Percentiles rank a stretch among this genome's conserved stretches.
Conservation (phyloP, 2,329 filamentous ascomycete species). For the Fusarium musae region DNA sequence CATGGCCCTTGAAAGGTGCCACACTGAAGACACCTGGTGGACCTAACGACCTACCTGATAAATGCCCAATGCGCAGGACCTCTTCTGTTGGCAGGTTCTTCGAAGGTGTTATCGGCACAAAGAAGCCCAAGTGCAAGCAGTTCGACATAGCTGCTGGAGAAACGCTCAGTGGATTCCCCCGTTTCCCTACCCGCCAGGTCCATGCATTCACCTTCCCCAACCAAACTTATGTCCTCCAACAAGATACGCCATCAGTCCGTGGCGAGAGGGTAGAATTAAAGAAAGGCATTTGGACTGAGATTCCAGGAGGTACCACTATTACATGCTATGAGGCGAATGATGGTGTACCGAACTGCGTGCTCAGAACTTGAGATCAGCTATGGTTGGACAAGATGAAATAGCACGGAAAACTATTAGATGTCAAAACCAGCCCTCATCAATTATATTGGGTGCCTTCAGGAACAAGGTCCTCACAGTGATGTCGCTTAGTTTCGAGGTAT, state of each 20-base stretch:
- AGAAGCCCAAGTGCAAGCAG: background rate
- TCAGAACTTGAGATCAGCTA: background rate
- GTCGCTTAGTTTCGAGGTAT: too few species aligned
- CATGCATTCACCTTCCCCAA: background rate
- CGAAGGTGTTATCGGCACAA: too few species aligned
- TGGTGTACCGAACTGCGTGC: background rate
- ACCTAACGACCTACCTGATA: background rate
- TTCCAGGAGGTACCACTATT: background rate
- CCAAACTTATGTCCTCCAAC: background rate
- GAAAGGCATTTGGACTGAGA: background rate
- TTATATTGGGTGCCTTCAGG: background rate
- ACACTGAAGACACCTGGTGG: accelerated
- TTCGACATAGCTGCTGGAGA: background rate
- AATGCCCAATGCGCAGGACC: background rate
- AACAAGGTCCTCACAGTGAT: background rate
- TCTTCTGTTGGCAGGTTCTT: background rate
- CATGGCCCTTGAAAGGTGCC: background rate
- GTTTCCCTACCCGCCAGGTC: background rate
- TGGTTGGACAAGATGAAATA: accelerated
- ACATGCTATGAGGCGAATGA: background rate
- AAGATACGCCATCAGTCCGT: too few species aligned
- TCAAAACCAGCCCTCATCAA: background rate
- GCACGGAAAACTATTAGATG: background rate
- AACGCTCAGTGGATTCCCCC: background rate
- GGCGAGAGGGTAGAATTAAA: background rate